A percentile compares a stretch with the other conserved stretches of the same genome.
These are phyloP conservation scores for Apiospora hydei DNA, from an alignment of 2,329 filamentous ascomycete species.

Conservation along the genomic window DNA sequence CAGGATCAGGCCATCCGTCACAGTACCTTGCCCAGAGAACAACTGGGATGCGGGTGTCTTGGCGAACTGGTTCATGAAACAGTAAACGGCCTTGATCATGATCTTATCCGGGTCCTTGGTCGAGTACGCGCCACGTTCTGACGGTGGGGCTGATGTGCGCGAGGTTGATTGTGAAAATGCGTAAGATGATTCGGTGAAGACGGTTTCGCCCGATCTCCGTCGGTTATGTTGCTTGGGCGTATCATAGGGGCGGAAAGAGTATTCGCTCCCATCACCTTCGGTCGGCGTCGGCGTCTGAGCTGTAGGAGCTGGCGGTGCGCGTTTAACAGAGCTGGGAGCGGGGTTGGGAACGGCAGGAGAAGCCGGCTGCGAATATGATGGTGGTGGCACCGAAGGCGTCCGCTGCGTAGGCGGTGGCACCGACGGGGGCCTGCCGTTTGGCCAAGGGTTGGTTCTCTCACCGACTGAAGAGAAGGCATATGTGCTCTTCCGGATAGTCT, in stretches of 20 bases:
- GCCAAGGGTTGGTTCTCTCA: slow-evolving; percentile 75
- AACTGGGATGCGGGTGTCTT: slow-evolving; percentile 92
- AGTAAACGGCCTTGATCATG: slow-evolving; percentile 90
- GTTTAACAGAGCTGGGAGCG: slow-evolving; percentile 37
- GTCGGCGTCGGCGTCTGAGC: slow-evolving; percentile 63
- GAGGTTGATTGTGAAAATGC: slow-evolving; percentile 84
- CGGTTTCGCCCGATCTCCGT: slow-evolving; percentile 71
- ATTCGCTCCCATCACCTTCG: slow-evolving; percentile 69
- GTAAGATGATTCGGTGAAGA: slow-evolving; percentile 86
- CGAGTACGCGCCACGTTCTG: slow-evolving; percentile 77
- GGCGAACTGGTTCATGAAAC: slow-evolving; percentile 88
- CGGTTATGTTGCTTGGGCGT: slow-evolving; percentile 65
- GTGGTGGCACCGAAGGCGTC: too few species aligned
- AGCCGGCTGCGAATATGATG: slow-evolving; percentile 35
- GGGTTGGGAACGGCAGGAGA: slow-evolving; percentile 40
- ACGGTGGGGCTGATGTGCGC: slow-evolving; percentile 83
- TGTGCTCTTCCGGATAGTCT: slow-evolving; percentile 54
- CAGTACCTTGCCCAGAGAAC: slow-evolving; percentile 80
- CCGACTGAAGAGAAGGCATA: slow-evolving; percentile 72
- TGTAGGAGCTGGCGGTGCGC: slow-evolving; percentile 44
- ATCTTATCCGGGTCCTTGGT: slow-evolving; percentile 96
- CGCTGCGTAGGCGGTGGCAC: too few species aligned
- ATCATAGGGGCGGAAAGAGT: slow-evolving; percentile 82
- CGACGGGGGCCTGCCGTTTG: slow-evolving; percentile 62
- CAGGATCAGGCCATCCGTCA: slow-evolving; percentile 91